These are phyloP conservation scores for Carex scoparia DNA, from an alignment of 176 grass and related monocot species.

Conservation along the genomic window DNA sequence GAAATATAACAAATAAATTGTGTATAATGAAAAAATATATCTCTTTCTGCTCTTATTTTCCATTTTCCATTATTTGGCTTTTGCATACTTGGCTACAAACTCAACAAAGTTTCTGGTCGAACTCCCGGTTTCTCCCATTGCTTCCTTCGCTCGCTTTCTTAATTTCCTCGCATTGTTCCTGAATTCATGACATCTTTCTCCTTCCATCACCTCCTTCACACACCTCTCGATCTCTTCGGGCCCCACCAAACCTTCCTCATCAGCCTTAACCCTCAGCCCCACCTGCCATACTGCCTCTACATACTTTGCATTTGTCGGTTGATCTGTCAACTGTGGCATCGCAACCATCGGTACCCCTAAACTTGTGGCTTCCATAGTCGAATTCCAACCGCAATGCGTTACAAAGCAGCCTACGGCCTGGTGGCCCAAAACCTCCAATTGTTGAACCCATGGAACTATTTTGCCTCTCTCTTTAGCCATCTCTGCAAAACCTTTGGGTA, in stretches of 20 bases:
- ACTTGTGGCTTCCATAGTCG: conserved; percentile 26
- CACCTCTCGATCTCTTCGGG: conserved; percentile 30
- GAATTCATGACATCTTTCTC: conserved; percentile 4
- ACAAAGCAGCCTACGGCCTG: conserved; percentile 25
- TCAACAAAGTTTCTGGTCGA: conserved; percentile 23
- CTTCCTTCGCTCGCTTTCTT: conserved; percentile 1
- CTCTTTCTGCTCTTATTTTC: neutral
- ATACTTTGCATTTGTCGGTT: conserved; percentile 42
- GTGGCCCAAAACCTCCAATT: conserved; percentile 32
- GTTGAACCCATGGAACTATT: conserved; percentile 20
- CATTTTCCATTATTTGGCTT: neutral
- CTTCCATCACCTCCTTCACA: conserved; percentile 36
- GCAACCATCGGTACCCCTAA: conserved; percentile 22
- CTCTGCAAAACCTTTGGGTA: neutral
- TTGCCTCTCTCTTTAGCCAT: neutral
- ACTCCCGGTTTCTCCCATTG: conserved; percentile 23
- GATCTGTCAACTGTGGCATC: conserved; percentile 36
- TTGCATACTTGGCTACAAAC: conserved; percentile 21
- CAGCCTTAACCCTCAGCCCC: conserved; percentile 16
- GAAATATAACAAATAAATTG: too few relatives aligned
- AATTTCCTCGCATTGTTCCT: conserved; percentile 7
- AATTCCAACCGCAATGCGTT: conserved; percentile 50
- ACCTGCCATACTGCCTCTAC: conserved; percentile 33
- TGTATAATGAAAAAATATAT: neutral
- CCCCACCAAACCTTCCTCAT: neutral